Conservation (phyloP, 305 asterid species). For the Solanum hybrid region DNA sequence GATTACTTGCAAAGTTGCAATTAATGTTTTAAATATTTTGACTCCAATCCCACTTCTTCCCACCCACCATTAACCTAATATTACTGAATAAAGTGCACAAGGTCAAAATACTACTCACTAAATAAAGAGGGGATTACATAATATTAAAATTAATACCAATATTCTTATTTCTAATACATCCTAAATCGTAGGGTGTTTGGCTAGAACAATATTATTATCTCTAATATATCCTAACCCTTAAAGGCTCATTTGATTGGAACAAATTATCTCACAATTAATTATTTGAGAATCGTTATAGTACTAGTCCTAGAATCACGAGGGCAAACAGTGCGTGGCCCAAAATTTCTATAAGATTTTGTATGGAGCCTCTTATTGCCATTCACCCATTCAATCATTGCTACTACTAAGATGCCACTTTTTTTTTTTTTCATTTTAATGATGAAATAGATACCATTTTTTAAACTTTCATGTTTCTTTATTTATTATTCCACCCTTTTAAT, state of each 20-base stretch:
- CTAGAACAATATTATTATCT: neutral
- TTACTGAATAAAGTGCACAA: neutral
- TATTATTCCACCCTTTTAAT: neutral
- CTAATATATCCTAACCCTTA: neutral
- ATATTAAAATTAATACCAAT: neutral
- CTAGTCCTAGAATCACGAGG: neutral
- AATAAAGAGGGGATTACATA: neutral
- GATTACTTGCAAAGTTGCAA: neutral
- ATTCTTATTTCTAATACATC: neutral
- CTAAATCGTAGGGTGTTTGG: neutral
- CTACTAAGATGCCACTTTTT: neutral
- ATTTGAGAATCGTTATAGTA: neutral
- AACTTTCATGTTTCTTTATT: neutral
- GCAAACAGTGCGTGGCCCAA: neutral
- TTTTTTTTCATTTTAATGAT: neutral
- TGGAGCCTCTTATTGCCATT: neutral
- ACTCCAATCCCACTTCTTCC: neutral
- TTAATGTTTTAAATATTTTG: neutral
- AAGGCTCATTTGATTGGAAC: neutral
- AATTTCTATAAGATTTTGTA: neutral
- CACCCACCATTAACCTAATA: neutral
- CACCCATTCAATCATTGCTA: conserved; percentile 4
- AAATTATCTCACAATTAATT: neutral
- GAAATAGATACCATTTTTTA: neutral
- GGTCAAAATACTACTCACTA: neutral